phyloP scores from a whole-genome alignment of 169 alveolate species.

The Cryptosporidium xiaoi region DNA sequence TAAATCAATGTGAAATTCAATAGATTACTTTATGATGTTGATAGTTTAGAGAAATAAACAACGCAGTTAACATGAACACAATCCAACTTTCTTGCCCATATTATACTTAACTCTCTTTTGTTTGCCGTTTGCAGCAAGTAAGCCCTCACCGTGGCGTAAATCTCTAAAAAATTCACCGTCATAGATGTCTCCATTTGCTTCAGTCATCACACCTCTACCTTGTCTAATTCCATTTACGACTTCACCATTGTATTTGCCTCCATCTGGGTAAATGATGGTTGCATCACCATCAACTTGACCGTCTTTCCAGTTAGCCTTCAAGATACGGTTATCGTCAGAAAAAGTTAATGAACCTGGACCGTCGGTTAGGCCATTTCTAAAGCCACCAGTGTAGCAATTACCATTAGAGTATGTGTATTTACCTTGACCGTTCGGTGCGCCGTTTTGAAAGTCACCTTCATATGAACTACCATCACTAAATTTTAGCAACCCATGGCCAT shows the following conservation, averaged over 20 bases:
- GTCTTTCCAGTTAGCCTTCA: slow-evolving; percentile 77
- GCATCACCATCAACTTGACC: slow-evolving; percentile 79
- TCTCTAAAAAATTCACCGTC: slow-evolving; percentile 88
- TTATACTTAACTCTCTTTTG: slow-evolving; percentile 70
- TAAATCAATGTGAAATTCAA: background rate
- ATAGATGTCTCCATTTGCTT: slow-evolving; percentile 87
- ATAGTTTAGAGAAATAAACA: background rate
- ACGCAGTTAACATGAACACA: slow-evolving; percentile 56
- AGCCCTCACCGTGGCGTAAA: slow-evolving; percentile 68
- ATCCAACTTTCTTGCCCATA: slow-evolving; percentile 74
- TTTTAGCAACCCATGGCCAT: slow-evolving; percentile 78
- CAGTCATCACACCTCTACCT: slow-evolving; percentile 76
- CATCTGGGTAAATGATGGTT: slow-evolving; percentile 71
- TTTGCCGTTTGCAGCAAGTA: slow-evolving; percentile 56
- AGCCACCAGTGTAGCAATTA: slow-evolving; percentile 71
- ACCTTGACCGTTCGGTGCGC: slow-evolving; percentile 78
- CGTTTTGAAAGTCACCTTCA: slow-evolving; percentile 77
- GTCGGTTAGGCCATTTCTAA: slow-evolving; percentile 69
- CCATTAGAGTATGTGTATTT: slow-evolving; percentile 75
- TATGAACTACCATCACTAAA: slow-evolving; percentile 77
- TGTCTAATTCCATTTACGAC: slow-evolving; percentile 77
- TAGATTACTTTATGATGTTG: too few species aligned
- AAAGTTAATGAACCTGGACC: slow-evolving; percentile 73
- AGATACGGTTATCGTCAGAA: slow-evolving; percentile 61
- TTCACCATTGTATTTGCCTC: slow-evolving; percentile 76